Evolutionary conservation across 805 yeast species (phyloP).

Genomic region (Teunomyces barrocoloradensis): DNA sequence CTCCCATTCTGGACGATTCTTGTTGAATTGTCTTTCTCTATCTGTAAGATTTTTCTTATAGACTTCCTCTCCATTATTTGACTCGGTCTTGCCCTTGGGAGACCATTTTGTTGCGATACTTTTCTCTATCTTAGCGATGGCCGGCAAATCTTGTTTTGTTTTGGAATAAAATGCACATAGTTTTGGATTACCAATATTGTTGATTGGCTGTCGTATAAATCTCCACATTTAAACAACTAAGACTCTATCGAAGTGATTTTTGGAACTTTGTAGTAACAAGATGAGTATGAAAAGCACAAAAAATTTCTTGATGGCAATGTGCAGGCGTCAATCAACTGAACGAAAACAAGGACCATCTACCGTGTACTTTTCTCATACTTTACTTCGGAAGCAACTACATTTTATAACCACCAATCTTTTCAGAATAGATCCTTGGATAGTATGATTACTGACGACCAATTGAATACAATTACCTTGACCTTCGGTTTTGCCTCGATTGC

Average conservation of each 20-base stretch:
- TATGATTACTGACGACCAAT: constrained; percentile 84
- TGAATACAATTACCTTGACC: constrained; percentile 66
- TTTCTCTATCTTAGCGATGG: neutral
- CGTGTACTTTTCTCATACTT: neutral
- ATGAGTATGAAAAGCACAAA: neutral
- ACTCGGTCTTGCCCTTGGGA: neutral
- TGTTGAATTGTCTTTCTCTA: constrained; percentile 40
- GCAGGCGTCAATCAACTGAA: neutral
- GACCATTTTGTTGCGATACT: neutral
- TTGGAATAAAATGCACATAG: neutral
- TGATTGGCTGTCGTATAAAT: neutral
- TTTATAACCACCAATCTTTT: neutral
- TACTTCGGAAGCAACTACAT: constrained; percentile 3
- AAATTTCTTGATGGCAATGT: neutral
- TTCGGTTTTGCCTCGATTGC: constrained; percentile 73
- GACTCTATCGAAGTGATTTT: too few relatives aligned
- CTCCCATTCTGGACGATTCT: constrained; percentile 54
- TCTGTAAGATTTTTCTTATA: constrained; percentile 10
- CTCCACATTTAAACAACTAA: neutral
- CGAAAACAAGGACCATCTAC: neutral
- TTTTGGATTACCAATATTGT: neutral
- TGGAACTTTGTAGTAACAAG: neutral
- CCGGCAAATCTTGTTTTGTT: neutral
- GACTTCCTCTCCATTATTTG: neutral
- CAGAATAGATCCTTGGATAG: neutral